These are phyloP conservation scores for Tylopilus sp. DNA, from an alignment of 1,284 basidiomycete species.

Conservation along the genomic window DNA sequence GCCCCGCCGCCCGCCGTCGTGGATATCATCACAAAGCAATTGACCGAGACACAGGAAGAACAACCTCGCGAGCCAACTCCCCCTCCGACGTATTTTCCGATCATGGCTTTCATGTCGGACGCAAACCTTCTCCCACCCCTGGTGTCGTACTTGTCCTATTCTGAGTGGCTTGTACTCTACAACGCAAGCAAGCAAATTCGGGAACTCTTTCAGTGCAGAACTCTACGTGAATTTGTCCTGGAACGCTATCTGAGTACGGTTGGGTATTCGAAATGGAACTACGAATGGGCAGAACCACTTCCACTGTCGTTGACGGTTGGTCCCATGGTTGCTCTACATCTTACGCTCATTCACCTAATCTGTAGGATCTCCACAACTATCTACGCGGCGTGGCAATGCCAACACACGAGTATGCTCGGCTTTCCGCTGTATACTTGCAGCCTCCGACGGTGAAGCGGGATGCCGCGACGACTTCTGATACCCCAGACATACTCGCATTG, in stretches of 20 bases:
- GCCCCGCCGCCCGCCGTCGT: slow-evolving; percentile 33
- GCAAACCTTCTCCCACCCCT: slow-evolving; percentile 48
- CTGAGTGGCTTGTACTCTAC: slow-evolving; percentile 62
- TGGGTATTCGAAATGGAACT: slow-evolving; percentile 66
- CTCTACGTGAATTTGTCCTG: slow-evolving; percentile 58
- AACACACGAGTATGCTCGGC: slow-evolving; percentile 61
- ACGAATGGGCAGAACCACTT: slow-evolving; percentile 55
- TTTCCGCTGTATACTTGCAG: slow-evolving; percentile 55
- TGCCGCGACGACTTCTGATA: slow-evolving; percentile 17
- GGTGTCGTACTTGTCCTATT: slow-evolving; percentile 57
- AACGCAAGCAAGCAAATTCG: slow-evolving; percentile 52
- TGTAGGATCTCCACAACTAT: slow-evolving; percentile 70
- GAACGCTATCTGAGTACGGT: slow-evolving; percentile 64
- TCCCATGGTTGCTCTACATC: neutral
- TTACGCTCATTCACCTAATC: slow-evolving; percentile 5
- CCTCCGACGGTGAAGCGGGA: slow-evolving; percentile 35
- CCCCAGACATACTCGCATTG: slow-evolving; percentile 44
- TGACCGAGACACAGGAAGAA: slow-evolving; percentile 13
- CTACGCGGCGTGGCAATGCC: slow-evolving; percentile 75
- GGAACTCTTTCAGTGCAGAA: slow-evolving; percentile 45
- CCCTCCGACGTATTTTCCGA: slow-evolving; percentile 46
- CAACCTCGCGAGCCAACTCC: slow-evolving; percentile 17
- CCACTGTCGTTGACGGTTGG: slow-evolving; percentile 57
- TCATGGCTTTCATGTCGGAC: slow-evolving; percentile 50
- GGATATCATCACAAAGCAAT: slow-evolving; percentile 29